Evolutionary conservation across 2,329 filamentous ascomycete species (phyloP).

Genomic region (Zasmidium angulare): DNA sequence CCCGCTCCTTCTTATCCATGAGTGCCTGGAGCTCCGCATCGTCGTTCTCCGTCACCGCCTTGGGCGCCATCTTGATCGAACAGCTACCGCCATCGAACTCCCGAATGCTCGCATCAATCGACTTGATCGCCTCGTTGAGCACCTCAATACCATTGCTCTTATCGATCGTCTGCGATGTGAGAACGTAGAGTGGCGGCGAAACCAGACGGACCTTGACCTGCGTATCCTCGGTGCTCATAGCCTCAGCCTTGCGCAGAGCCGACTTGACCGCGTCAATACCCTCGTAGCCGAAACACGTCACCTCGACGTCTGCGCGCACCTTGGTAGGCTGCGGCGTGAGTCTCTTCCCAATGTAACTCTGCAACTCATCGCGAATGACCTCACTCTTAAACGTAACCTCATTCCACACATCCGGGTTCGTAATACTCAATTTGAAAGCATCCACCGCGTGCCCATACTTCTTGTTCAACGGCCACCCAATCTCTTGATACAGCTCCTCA

Average conservation of each 20-base stretch:
- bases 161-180: constrained; percentile 93
- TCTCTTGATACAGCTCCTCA: constrained; percentile 87
- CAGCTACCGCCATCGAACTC: constrained; percentile 70
- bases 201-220: constrained; percentile 98
- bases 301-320: constrained; percentile 92
- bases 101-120: constrained; percentile 79
- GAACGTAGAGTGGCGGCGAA: constrained; percentile 93
- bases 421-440: constrained; percentile 98
- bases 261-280: constrained; percentile 98
- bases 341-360: constrained; percentile 94
- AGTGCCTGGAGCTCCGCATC: constrained; percentile 94
- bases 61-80: constrained; percentile 95
- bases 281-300: constrained; percentile 87
- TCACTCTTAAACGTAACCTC: constrained; percentile 87
- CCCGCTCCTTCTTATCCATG: constrained; percentile 98
- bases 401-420: constrained; percentile 94
- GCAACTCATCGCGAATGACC: constrained; percentile 81
- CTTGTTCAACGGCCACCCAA: constrained; percentile 96
- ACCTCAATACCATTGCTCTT: constrained; percentile 82
- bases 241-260: constrained; percentile 86
- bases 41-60: constrained; percentile 98
- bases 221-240: constrained; percentile 84
- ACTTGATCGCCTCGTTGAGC: constrained; percentile 84
- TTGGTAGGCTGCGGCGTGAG: constrained; percentile 98
- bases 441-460: constrained; percentile 96